These are phyloP conservation scores for Monilinia polystroma DNA, from an alignment of 2,329 filamentous ascomycete genomes.

Conservation along the genomic window DNA sequence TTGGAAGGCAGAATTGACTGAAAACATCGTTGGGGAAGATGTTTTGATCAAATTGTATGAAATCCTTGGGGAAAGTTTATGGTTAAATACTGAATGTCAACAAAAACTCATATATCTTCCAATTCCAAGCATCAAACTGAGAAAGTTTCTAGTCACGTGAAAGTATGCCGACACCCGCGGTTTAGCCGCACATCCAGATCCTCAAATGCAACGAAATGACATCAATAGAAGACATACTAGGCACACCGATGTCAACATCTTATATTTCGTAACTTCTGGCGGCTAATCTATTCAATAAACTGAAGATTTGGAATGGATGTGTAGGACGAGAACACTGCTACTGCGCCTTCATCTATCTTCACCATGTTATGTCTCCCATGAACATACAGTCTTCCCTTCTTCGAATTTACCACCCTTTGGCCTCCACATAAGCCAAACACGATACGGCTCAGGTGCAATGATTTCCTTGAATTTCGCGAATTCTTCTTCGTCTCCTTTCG, in stretches of 20 bases:
- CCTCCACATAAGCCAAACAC: slow-evolving; percentile 16
- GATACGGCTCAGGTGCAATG: background rate
- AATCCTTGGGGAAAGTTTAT: background rate
- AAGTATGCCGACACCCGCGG: background rate
- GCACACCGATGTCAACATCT: background rate
- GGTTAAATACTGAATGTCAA: background rate
- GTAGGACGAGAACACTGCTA: background rate
- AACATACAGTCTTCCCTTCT: slow-evolving; percentile 4
- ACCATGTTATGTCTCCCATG: background rate
- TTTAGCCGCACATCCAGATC: background rate
- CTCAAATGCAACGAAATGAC: too few species aligned
- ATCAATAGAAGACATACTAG: background rate
- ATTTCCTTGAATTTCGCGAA: background rate
- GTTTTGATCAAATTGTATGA: background rate
- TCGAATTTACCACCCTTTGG: background rate
- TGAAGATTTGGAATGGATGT: too few species aligned
- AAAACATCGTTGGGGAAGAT: slow-evolving; percentile 2
- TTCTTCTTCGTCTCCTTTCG: background rate
- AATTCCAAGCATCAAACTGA: background rate
- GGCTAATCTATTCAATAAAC: too few species aligned
- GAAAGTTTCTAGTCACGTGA: background rate
- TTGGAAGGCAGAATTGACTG: slow-evolving; percentile 14
- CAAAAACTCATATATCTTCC: background rate
- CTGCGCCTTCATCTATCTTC: background rate
- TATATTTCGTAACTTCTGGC: background rate